These are phyloP conservation scores for Cytospora chrysosperma DNA, from an alignment of 2,329 filamentous ascomycete genomes.

Conservation along the genomic window DNA sequence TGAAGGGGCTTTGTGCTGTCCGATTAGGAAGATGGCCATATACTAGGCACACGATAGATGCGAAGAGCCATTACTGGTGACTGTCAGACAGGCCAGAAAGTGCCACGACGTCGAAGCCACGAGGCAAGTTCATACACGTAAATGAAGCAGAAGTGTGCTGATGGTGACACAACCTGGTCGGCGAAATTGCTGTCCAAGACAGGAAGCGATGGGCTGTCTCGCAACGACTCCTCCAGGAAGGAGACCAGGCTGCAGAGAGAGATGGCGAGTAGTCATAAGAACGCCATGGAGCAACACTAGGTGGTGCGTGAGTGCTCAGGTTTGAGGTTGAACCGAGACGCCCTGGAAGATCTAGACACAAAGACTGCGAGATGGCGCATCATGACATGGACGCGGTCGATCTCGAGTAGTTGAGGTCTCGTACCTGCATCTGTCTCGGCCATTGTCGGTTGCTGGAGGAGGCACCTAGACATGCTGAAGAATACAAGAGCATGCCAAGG, in stretches of 20 bases:
- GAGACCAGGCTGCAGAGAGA: slow-evolving; percentile 4
- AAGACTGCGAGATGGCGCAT: background rate
- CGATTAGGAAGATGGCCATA: background rate
- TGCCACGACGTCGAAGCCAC: slow-evolving; percentile 13
- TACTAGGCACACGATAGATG: background rate
- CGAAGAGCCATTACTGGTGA: background rate
- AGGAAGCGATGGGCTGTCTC: slow-evolving; percentile 9
- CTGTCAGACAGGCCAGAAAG: slow-evolving; percentile 12
- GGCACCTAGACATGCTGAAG: background rate
- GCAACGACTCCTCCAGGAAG: background rate
- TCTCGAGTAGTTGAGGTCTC: background rate
- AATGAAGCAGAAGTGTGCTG: background rate
- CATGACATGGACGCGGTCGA: background rate
- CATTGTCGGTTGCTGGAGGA: background rate
- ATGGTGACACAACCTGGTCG: slow-evolving; percentile 12
- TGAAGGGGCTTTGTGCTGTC: background rate
- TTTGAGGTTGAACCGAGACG: slow-evolving; percentile 21
- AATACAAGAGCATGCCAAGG: background rate
- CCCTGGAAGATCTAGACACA: background rate
- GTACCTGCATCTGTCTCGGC: slow-evolving; percentile 13
- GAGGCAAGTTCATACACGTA: slow-evolving; percentile 10
- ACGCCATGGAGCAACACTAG: slow-evolving; percentile 9
- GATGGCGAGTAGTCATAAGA: slow-evolving; percentile 1
- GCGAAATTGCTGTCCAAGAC: slow-evolving; percentile 23
- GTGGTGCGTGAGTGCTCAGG: slow-evolving; percentile 21